phyloP scores from a whole-genome alignment of 2,329 filamentous ascomycete genomes.

The Pyricularia pennisetigena region DNA sequence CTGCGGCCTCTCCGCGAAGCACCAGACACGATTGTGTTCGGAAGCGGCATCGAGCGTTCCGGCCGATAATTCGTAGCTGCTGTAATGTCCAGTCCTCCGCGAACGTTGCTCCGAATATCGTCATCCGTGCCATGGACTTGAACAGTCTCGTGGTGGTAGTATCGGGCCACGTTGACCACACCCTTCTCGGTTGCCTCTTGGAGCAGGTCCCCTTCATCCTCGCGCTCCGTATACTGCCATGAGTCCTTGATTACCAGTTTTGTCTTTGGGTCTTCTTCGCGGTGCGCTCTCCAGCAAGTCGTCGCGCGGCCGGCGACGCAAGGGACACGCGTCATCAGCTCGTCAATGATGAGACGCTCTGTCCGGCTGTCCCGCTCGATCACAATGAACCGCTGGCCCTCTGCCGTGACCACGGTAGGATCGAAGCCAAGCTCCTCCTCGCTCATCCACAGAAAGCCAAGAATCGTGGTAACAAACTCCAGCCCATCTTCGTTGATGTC shows the following conservation, averaged over 20 bases:
- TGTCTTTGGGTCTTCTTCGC: slow-evolving; percentile 18
- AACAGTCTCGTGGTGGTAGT: slow-evolving; percentile 7
- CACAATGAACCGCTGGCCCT: slow-evolving; percentile 25
- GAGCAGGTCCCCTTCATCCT: background rate
- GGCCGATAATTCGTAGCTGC: slow-evolving; percentile 22
- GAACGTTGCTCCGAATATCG: slow-evolving; percentile 21
- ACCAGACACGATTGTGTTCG: slow-evolving; percentile 7
- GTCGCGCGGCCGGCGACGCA: slow-evolving; percentile 29
- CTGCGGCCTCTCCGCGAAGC: slow-evolving; percentile 12
- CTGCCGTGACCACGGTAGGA: background rate
- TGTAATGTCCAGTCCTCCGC: slow-evolving; percentile 21
- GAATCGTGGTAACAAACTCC: too few relatives aligned
- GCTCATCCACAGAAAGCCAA: too few relatives aligned
- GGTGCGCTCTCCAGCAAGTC: slow-evolving; percentile 33
- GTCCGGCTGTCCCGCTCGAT: slow-evolving; percentile 24
- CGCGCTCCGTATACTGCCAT: background rate
- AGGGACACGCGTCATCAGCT: slow-evolving; percentile 19
- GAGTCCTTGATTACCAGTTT: slow-evolving; percentile 29
- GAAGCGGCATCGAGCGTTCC: slow-evolving; percentile 6
- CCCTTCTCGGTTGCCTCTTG: background rate
- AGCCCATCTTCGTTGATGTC: too few relatives aligned
- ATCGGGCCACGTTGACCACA: slow-evolving; percentile 7
- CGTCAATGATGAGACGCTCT: slow-evolving; percentile 29
- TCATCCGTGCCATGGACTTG: slow-evolving; percentile 2
- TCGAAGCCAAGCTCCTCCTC: too few relatives aligned